Conservation (phyloP, 1,139 yeast genomes). For the Hyphopichia fennica region DNA sequence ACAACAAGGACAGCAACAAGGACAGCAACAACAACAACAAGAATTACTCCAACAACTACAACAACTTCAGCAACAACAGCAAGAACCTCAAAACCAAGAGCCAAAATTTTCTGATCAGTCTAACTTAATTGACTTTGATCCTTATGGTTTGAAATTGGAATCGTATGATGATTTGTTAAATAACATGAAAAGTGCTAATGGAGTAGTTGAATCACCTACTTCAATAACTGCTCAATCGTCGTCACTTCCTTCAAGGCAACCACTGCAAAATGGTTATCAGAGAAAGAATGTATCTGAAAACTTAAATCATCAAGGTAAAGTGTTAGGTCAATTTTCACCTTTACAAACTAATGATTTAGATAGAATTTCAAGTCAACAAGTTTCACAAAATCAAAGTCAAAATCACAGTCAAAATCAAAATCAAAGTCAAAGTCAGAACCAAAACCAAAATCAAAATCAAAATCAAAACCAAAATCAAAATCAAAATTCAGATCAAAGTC, state of each 20-base stretch:
- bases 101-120: not conserved
- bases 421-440: no score
- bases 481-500: not conserved
- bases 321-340: not conserved
- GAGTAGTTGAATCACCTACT: not conserved
- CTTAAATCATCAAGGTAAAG: not conserved
- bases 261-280: constrained; percentile 4
- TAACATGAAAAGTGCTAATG: not conserved
- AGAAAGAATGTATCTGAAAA: not conserved
- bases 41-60: no score
- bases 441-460: no score
- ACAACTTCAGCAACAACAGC: not conserved
- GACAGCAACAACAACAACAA: not conserved
- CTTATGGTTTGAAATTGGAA: constrained; percentile 2
- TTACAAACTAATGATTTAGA: not conserved
- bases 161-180: constrained; percentile 4
- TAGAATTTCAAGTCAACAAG: not conserved
- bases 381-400: not conserved
- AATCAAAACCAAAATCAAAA: no score
- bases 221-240: constrained; percentile 4
- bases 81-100: not conserved
- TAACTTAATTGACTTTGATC: not conserved
- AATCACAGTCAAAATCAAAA: no score
- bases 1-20: constrained; percentile 1
- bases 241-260: constrained; percentile 5